phyloP scores from a whole-genome alignment of 306 rosid species.

The Sophora flavescens region DNA sequence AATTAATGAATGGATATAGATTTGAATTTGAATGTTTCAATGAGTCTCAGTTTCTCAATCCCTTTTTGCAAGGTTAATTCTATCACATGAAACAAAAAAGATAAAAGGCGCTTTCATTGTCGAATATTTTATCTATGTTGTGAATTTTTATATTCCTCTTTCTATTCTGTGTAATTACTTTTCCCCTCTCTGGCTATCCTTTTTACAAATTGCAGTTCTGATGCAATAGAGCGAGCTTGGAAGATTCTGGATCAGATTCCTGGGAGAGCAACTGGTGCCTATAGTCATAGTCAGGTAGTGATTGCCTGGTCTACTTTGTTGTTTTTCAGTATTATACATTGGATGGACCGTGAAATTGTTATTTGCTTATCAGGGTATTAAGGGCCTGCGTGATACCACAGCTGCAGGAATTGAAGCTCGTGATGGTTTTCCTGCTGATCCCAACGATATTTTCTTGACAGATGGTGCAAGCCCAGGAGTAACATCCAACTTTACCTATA shows the following conservation, averaged over 20 bases:
- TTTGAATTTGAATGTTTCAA: slow-evolving; percentile 24
- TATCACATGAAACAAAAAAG: too few species aligned
- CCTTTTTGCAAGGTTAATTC: too few species aligned
- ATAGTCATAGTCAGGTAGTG: slow-evolving; percentile 91
- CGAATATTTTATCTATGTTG: neutral
- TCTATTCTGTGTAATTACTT: neutral
- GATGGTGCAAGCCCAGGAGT: slow-evolving; percentile 97
- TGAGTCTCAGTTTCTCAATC: too few species aligned
- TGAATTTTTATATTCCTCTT: neutral
- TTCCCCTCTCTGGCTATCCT: neutral
- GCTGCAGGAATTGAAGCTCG: slow-evolving; percentile 88
- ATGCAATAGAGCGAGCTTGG: slow-evolving; percentile 85
- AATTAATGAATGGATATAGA: neutral
- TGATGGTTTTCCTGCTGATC: slow-evolving; percentile 81
- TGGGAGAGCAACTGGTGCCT: slow-evolving; percentile 94
- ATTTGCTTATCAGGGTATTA: slow-evolving; percentile 69
- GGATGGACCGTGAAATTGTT: slow-evolving; percentile 26
- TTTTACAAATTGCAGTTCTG: slow-evolving; percentile 60
- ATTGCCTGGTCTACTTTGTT: slow-evolving; percentile 21
- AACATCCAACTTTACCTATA: slow-evolving; percentile 27
- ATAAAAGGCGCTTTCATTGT: neutral
- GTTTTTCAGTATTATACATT: neutral
- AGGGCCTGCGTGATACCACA: slow-evolving; percentile 83
- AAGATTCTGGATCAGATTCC: slow-evolving; percentile 85
- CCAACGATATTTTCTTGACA: slow-evolving; percentile 82